Evolutionary conservation across 176 grass and related monocot genomes (phyloP), one percentile per base, ranked within the genome.

Genomic region (Melocanna baccifera): DNA sequence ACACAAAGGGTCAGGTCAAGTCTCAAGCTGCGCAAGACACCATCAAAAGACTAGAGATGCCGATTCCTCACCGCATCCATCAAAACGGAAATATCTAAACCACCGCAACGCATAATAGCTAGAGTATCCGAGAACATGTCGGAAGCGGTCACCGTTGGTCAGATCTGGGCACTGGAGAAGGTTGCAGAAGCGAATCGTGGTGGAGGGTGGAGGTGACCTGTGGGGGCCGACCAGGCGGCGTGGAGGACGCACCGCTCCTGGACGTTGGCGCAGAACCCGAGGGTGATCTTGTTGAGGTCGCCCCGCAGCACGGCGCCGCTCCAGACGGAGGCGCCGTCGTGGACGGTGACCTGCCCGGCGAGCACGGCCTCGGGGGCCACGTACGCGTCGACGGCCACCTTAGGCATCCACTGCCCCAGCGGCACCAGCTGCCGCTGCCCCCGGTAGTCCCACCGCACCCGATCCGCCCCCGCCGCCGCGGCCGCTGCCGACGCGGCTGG

Each of bases 171-270:
- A 78, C 48, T 66, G 16, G 1, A 59, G 28, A 50, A 52, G 51
- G 40, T 69, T 62, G 61, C 69, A 29, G 28, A 75, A 12, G 53
- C 5, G 29, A 37, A 85, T 75, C 39, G n/a, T 75, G 80, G 69
- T 12, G 28, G 25, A 37, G 66, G 42, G 1, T 42, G 5, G 41
- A 16, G 65, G 7, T 45, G 56, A 95, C 96, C 96, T 93, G 91
- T 98, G 69, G 91, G 88, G 0, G 93, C 86, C 6, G 86, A 89
- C 96, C 96, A 98, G 67, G 91, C 85, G 51, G 93, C 93, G 69
- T 96, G 96, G 74, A 98, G 89, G 55, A 98, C 96, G 83, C 91
- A 96, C 9, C 94, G 90, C 86, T 98, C 96, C 93, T 98, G 96
- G 36, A 98, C 89, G 79, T 92, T 98, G 47, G 96, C 87, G 82